phyloP scores from a whole-genome alignment of 805 yeast genomes.

The Isabelozyma heimii region DNA sequence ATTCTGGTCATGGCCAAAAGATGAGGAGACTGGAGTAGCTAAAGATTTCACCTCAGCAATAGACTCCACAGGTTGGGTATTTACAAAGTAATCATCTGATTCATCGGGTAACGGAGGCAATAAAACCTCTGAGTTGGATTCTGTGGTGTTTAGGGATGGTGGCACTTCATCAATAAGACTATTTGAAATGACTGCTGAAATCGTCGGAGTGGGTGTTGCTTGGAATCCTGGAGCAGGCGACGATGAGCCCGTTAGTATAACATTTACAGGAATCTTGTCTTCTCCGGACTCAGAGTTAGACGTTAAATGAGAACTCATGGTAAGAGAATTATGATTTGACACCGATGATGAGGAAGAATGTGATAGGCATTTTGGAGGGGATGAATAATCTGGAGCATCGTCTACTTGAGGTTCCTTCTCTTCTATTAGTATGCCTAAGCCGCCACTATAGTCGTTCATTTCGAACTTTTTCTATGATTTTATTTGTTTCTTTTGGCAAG shows the following conservation, averaged over 20 bases:
- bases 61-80: not conserved
- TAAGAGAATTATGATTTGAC: not conserved
- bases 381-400: not conserved
- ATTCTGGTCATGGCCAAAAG: not conserved
- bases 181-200: not conserved
- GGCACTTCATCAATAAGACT: not conserved
- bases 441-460: conserved; percentile 14
- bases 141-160: no score
- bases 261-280: not conserved
- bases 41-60: not conserved
- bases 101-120: conserved; percentile 30
- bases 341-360: not conserved
- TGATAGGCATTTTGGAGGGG: not conserved
- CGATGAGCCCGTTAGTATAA: not conserved
- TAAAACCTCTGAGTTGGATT: conserved; percentile 5
- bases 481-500: not conserved
- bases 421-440: conserved; percentile 33
- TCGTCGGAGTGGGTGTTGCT: not conserved
- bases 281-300: not conserved
- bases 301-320: not conserved
- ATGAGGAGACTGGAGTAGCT: not conserved
- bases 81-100: not conserved
- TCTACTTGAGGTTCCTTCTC: conserved; percentile 14
- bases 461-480: not conserved
- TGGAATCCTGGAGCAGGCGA: not conserved